Evolutionary conservation across 2,329 filamentous ascomycete species (phyloP).

Genomic region (Stylonectria norvegica): DNA sequence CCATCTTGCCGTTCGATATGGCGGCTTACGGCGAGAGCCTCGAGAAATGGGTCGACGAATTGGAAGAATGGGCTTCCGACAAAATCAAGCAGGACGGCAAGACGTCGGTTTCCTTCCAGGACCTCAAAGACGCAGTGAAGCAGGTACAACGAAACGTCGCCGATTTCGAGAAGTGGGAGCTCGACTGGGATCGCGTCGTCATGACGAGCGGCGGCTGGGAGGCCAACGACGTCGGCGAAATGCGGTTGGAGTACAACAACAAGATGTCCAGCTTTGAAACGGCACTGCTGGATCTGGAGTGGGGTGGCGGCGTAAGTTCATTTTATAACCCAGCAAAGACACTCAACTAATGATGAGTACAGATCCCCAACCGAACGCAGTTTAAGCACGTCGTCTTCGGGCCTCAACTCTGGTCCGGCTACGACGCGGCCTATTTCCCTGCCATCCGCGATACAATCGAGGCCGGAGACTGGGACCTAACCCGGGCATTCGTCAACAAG

Average conservation of each 20-base stretch:
- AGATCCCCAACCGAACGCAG: constrained; percentile 83
- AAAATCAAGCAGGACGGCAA: constrained; percentile 38
- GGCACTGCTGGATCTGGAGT: constrained; percentile 71
- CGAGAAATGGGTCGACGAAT: constrained; percentile 59
- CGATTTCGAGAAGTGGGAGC: constrained; percentile 72
- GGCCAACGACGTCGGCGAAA: constrained; percentile 60
- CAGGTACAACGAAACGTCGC: constrained; percentile 49
- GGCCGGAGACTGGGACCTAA: constrained; percentile 64
- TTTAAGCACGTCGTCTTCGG: constrained; percentile 93
- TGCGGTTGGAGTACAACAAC: constrained; percentile 73
- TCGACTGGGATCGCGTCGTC: constrained; percentile 70
- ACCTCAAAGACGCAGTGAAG: constrained; percentile 53
- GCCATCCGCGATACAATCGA: constrained; percentile 80
- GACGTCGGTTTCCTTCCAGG: constrained; percentile 27
- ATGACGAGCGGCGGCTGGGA: constrained; percentile 73
- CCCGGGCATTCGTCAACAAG: constrained; percentile 66
- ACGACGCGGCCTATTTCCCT: constrained; percentile 48
- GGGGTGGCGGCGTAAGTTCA: constrained; percentile 67
- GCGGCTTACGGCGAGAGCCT: constrained; percentile 67
- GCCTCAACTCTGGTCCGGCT: constrained; percentile 67
- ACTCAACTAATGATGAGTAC: too few species aligned
- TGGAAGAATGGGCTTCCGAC: constrained; percentile 56
- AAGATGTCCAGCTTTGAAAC: constrained; percentile 80
- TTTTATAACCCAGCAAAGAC: constrained; percentile 9
- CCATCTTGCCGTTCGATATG: constrained; percentile 80